A percentile compares a stretch with the other conserved stretches of the same genome.
Conservation (phyloP, 495 filamentous ascomycete species). For the Extremus antarcticus region DNA sequence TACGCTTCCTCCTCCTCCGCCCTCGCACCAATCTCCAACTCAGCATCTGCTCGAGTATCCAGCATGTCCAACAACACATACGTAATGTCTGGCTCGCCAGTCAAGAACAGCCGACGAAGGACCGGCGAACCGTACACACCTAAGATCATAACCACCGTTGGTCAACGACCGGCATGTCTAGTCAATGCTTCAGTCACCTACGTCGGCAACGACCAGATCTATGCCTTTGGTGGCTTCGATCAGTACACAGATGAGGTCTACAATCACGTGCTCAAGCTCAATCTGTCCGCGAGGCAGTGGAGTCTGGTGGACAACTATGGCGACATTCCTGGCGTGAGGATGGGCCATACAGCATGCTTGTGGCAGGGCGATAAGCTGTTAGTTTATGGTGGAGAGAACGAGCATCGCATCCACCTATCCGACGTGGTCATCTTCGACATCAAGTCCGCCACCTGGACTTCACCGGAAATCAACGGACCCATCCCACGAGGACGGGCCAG, state of each 20-base stretch:
- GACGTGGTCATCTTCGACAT: constrained; percentile 95
- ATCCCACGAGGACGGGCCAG: constrained; percentile 80
- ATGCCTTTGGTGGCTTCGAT: constrained; percentile 98
- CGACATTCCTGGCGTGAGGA: constrained; percentile 93
- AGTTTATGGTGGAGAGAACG: constrained; percentile 95
- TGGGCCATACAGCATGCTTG: constrained; percentile 95
- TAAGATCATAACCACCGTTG: constrained; percentile 57
- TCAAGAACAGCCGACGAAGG: constrained; percentile 48
- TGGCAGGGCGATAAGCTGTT: constrained; percentile 90
- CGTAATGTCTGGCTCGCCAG: constrained; percentile 71
- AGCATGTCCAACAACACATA: constrained; percentile 63
- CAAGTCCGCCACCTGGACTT: constrained; percentile 84
- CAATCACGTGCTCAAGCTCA: constrained; percentile 86
- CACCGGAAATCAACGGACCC: constrained; percentile 72
- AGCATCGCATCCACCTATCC: constrained; percentile 87
- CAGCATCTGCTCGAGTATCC: constrained; percentile 32
- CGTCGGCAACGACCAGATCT: constrained; percentile 89
- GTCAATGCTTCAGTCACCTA: constrained; percentile 98
- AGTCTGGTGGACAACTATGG: constrained; percentile 95
- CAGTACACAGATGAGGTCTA: constrained; percentile 99
- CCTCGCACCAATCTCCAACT: constrained; percentile 22
- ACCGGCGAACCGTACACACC: constrained; percentile 64
- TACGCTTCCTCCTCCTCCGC: constrained; percentile 12
- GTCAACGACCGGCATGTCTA: constrained; percentile 83
- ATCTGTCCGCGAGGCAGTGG: constrained; percentile 81